These are phyloP conservation scores for Craspedostauros australis DNA, from an alignment of 108 stramenopile genomes.

Conservation along the genomic window DNA sequence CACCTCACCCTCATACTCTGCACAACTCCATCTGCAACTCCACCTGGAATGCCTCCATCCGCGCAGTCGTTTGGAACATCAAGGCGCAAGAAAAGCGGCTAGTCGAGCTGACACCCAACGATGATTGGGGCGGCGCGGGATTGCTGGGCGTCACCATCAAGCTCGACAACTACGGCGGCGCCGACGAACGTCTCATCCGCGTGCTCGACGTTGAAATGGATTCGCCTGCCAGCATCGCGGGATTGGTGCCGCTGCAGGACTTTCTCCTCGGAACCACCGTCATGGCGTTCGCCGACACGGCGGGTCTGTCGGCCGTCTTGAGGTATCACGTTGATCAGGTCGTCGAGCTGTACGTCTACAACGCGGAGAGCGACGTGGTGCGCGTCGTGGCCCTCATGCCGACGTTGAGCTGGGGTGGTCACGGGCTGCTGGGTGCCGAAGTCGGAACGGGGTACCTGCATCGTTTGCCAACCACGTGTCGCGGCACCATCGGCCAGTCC, in stretches of 20 bases:
- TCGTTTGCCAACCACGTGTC: slow-evolving; percentile 65
- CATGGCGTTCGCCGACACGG: slow-evolving; percentile 41
- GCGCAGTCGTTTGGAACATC: slow-evolving; percentile 82
- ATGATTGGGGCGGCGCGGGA: slow-evolving; percentile 91
- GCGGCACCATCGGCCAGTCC: slow-evolving; percentile 51
- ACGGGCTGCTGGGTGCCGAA: slow-evolving; percentile 86
- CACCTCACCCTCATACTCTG: slow-evolving; percentile 5
- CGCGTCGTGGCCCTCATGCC: slow-evolving; percentile 86
- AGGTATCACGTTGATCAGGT: slow-evolving; percentile 52
- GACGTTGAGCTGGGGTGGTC: slow-evolving; percentile 80
- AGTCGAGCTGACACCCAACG: slow-evolving; percentile 69
- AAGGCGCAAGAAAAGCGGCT: slow-evolving; percentile 72
- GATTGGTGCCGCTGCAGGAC: slow-evolving; percentile 50
- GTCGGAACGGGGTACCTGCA: slow-evolving; percentile 92
- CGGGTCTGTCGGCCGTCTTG: slow-evolving; percentile 61
- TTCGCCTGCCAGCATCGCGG: slow-evolving; percentile 65
- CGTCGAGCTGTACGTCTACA: slow-evolving; percentile 93
- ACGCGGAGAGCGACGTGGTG: slow-evolving; percentile 81
- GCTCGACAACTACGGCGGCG: slow-evolving; percentile 86
- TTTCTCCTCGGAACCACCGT: slow-evolving; percentile 75
- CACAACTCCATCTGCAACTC: slow-evolving; percentile 1
- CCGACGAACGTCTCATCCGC: slow-evolving; percentile 78
- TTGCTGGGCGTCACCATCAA: slow-evolving; percentile 94
- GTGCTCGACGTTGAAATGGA: slow-evolving; percentile 65
- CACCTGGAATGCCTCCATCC: not conserved